A percentile compares a stretch with the other conserved stretches of the same genome.
Evolutionary conservation across 306 rosid genomes (phyloP).

Genomic region (Medicago arabica): DNA sequence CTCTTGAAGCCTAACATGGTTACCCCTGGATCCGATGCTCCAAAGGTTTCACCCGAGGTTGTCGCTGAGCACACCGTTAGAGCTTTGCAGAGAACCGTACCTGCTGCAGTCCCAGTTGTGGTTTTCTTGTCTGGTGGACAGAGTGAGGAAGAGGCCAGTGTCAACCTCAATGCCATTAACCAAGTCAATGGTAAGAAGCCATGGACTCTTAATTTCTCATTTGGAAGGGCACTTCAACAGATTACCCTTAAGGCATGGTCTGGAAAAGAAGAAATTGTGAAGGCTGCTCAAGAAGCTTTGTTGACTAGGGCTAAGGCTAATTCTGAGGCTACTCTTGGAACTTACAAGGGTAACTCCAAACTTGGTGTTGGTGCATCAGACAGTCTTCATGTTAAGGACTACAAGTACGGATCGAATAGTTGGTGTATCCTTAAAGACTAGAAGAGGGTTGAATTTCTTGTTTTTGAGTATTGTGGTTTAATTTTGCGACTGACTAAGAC

Average conservation of each 20-base stretch:
- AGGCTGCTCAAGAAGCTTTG: conserved; percentile 46
- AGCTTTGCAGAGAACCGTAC: conserved; percentile 48
- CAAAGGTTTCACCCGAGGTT: conserved; percentile 51
- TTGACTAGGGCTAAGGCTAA: conserved; percentile 50
- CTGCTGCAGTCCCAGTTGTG: conserved; percentile 49
- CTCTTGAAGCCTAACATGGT: conserved; percentile 58
- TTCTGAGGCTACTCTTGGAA: conserved; percentile 51
- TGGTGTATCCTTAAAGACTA: not conserved
- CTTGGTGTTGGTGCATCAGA: conserved; percentile 49
- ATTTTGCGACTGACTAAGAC: conserved; percentile 9
- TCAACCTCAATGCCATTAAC: conserved; percentile 54
- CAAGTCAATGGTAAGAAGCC: conserved; percentile 55
- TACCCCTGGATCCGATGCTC: conserved; percentile 46
- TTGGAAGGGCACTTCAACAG: conserved; percentile 58
- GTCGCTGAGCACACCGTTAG: conserved; percentile 51
- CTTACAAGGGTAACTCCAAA: conserved; percentile 46
- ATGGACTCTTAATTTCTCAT: conserved; percentile 53
- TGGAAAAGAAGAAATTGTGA: conserved; percentile 51
- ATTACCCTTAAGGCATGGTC: conserved; percentile 53
- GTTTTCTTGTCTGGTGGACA: conserved; percentile 56
- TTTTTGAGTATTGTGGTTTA: conserved; percentile 28
- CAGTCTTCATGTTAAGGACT: conserved; percentile 42
- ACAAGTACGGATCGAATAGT: conserved; percentile 42
- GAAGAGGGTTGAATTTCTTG: conserved; percentile 23
- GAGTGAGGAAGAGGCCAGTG: conserved; percentile 51